Conservation (phyloP, 169 alveolate species). For the Cardiosporidium cionae region DNA sequence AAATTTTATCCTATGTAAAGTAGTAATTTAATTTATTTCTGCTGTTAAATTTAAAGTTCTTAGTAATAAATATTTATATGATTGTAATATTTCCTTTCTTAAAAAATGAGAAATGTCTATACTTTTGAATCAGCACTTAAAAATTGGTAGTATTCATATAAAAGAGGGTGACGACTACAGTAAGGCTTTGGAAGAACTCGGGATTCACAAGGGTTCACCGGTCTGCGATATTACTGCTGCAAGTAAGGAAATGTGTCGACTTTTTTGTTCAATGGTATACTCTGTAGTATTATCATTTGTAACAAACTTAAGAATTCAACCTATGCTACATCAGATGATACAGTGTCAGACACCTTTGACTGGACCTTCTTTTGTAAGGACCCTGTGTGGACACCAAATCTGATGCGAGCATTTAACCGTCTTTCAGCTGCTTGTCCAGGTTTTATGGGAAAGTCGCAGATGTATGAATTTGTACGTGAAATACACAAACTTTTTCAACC, state of each 20-base stretch:
- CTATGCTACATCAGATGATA: slow-evolving; percentile 6
- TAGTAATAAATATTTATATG: too few relatives aligned
- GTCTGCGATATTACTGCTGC: slow-evolving; percentile 23
- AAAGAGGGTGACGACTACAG: slow-evolving; percentile 7
- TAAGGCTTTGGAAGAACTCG: slow-evolving; percentile 13
- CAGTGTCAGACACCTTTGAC: slow-evolving; percentile 16
- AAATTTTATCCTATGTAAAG: too few relatives aligned
- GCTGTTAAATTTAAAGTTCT: too few relatives aligned
- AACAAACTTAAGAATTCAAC: neutral
- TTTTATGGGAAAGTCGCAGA: slow-evolving; percentile 28
- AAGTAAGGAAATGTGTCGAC: slow-evolving; percentile 2
- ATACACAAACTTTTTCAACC: slow-evolving; percentile 30
- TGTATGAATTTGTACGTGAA: slow-evolving; percentile 20
- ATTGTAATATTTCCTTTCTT: too few relatives aligned
- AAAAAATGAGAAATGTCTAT: too few relatives aligned
- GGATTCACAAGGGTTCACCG: slow-evolving; percentile 12
- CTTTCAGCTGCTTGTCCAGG: slow-evolving; percentile 29
- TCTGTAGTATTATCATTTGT: neutral
- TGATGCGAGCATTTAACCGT: slow-evolving; percentile 15
- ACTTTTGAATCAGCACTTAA: too few relatives aligned
- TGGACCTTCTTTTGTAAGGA: slow-evolving; percentile 22
- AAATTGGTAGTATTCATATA: slow-evolving; percentile 12
- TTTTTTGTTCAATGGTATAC: neutral
- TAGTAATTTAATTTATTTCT: too few relatives aligned
- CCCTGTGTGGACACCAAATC: slow-evolving; percentile 26